These are phyloP conservation scores for Solanum dulcamara DNA, from an alignment of 257 asterid species.

Conservation along the genomic window DNA sequence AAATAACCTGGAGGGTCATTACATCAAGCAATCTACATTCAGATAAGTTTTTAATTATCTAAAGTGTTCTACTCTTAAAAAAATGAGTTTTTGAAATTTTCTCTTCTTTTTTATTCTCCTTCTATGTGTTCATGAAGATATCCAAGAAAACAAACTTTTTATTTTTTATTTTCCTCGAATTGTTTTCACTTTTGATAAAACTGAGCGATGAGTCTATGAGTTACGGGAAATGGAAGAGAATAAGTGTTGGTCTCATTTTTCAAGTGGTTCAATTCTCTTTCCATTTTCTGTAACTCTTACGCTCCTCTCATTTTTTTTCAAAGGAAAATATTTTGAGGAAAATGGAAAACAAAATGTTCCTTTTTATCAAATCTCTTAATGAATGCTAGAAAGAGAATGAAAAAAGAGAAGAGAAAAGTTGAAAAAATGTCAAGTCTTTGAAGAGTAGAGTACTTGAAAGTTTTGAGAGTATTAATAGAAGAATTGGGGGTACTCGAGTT, in stretches of 20 bases:
- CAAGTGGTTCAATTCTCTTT: no score
- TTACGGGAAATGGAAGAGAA: conserved; percentile 19
- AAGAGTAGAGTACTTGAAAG: not conserved
- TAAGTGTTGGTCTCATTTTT: no score
- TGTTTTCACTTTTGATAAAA: not conserved
- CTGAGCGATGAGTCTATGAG: conserved; percentile 18
- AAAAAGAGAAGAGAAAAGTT: not conserved
- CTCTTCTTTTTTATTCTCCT: not conserved
- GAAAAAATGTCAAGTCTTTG: not conserved
- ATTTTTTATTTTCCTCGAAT: no score
- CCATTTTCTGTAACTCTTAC: no score
- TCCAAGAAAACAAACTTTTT: not conserved
- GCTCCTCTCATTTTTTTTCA: no score
- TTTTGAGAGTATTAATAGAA: not conserved
- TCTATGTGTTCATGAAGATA: not conserved
- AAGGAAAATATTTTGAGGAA: no score
- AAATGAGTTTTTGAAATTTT: not conserved
- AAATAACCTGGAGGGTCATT: no score
- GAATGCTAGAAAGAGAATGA: not conserved
- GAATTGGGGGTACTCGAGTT: not conserved
- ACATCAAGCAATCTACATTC: not conserved
- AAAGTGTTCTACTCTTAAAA: not conserved
- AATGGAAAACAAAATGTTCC: no score
- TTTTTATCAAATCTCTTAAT: not conserved
- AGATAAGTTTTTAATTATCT: no score